Percentiles rank a stretch among this genome's conserved stretches.
phyloP scores from a whole-genome alignment of 345 rosid genomes.

The Corymbia maculata region DNA sequence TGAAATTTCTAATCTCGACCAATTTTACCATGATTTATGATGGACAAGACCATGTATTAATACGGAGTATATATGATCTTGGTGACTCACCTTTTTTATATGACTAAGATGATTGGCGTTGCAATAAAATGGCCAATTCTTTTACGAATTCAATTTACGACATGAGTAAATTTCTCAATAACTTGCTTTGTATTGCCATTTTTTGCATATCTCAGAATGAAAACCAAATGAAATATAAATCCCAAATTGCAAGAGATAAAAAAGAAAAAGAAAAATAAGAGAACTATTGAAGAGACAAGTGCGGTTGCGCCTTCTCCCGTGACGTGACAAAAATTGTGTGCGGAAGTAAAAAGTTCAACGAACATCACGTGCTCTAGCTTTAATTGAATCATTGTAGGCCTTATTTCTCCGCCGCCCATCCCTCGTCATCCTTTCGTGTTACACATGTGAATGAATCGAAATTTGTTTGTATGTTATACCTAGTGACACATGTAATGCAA shows the following conservation, averaged over 20 bases:
- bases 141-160: no score
- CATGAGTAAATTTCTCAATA: no score
- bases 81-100: not conserved
- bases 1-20: not conserved
- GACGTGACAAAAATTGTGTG: not conserved
- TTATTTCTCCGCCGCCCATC: not conserved
- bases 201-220: no score
- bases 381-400: not conserved
- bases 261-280: no score
- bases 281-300: not conserved
- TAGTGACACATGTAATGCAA: no score
- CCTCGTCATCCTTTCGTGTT: not conserved
- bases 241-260: not conserved
- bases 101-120: no score
- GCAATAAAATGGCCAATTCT: no score
- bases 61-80: not conserved
- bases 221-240: not conserved
- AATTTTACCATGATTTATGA: not conserved
- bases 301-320: not conserved
- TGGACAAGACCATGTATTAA: not conserved
- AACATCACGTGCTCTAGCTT: not conserved
- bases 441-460: no score
- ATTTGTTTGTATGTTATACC: no score
- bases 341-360: not conserved
- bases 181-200: no score